Evolutionary conservation across 768 basidiomycete species (phyloP).

Genomic region (Serendipita sp.): DNA sequence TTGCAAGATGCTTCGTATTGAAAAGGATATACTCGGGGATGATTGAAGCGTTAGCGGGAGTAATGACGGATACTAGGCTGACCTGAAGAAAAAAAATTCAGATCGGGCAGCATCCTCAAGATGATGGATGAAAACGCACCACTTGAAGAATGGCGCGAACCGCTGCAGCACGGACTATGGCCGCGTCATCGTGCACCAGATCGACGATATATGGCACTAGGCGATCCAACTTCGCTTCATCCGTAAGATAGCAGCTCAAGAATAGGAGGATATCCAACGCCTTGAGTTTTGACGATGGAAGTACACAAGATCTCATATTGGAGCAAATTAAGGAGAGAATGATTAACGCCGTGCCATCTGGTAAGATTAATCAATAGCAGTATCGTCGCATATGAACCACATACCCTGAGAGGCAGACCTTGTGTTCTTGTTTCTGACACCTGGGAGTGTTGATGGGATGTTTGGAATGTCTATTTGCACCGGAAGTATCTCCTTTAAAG

Average conservation of each 20-base stretch:
- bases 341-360: conserved; percentile 80
- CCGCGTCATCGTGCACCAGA: conserved; percentile 69
- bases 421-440: conserved; percentile 19
- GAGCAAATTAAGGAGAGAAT: conserved; percentile 75
- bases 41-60: conserved; percentile 45
- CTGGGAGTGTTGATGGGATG: conserved; percentile 35
- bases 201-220: conserved; percentile 86
- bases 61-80: conserved; percentile 54
- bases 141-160: conserved; percentile 67
- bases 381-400: not conserved
- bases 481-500: conserved; percentile 52
- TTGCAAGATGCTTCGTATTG: conserved; percentile 64
- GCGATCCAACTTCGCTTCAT: conserved; percentile 89
- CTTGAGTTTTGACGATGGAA: conserved; percentile 73
- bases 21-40: conserved; percentile 94
- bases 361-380: no score
- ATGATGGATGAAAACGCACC: conserved; percentile 29
- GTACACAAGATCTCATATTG: conserved; percentile 72
- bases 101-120: not conserved
- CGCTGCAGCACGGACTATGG: conserved; percentile 66
- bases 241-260: conserved; percentile 63
- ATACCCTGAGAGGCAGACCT: conserved; percentile 49
- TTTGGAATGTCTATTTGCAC: conserved; percentile 57
- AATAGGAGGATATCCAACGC: conserved; percentile 79
- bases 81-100: conserved; percentile 24